Evolutionary conservation across 2,329 filamentous ascomycete species (phyloP).

Genomic region (Thielaviopsis euricoi): DNA sequence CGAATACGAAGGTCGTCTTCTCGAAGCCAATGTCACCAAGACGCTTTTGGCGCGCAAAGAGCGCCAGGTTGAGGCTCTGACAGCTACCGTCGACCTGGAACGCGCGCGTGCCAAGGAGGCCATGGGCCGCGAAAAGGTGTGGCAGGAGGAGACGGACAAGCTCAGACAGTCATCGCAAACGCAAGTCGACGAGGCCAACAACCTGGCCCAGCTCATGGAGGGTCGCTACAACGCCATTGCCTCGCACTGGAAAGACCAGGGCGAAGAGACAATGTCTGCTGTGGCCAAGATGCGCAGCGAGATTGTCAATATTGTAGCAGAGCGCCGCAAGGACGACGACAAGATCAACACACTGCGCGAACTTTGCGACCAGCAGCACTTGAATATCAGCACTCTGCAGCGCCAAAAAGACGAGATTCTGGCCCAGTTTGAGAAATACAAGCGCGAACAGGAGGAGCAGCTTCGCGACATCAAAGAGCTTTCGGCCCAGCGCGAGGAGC

Average conservation of each 20-base stretch:
- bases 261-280: slow-evolving; percentile 40
- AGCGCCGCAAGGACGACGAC: slow-evolving; percentile 42
- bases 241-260: slow-evolving; percentile 50
- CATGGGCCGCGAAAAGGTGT: slow-evolving; percentile 41
- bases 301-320: slow-evolving; percentile 36
- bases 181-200: slow-evolving; percentile 49
- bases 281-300: slow-evolving; percentile 33
- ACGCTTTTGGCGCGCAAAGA: slow-evolving; percentile 56
- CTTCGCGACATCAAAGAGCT: slow-evolving; percentile 42
- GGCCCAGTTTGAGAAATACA: slow-evolving; percentile 46
- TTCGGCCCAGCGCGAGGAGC: slow-evolving; percentile 39
- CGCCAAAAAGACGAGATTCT: slow-evolving; percentile 46
- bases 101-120: slow-evolving; percentile 43
- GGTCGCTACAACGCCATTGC: slow-evolving; percentile 52
- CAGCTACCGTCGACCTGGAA: slow-evolving; percentile 46
- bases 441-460: slow-evolving; percentile 43
- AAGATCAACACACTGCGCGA: slow-evolving; percentile 48
- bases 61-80: slow-evolving; percentile 54
- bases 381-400: slow-evolving; percentile 44
- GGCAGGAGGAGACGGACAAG: slow-evolving; percentile 48
- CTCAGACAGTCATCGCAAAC: slow-evolving; percentile 39
- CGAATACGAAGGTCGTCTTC: slow-evolving; percentile 52
- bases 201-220: slow-evolving; percentile 49
- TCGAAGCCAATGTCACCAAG: slow-evolving; percentile 56
- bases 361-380: slow-evolving; percentile 56